phyloP scores from a whole-genome alignment of 768 basidiomycete genomes.

The Dioszegia crocea region DNA sequence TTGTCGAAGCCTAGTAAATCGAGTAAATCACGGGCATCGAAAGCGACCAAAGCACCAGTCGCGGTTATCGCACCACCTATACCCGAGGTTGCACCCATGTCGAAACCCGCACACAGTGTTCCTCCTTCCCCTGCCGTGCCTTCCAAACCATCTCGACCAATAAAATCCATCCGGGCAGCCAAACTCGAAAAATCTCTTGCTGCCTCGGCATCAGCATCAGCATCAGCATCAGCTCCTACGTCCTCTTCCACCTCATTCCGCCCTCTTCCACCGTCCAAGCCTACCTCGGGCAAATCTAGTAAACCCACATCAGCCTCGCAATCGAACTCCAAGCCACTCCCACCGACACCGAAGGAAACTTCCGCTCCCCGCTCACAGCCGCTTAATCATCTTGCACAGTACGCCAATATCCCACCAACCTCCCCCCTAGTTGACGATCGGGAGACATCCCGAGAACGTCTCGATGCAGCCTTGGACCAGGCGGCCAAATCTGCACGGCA shows the following conservation, averaged over 20 bases:
- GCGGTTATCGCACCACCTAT: neutral
- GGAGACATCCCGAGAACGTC: slow-evolving; percentile 13
- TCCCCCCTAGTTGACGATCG: slow-evolving; percentile 10
- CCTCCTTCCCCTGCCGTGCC: neutral
- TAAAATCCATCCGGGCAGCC: neutral
- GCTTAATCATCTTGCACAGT: slow-evolving; percentile 29
- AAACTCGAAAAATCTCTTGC: slow-evolving; percentile 3
- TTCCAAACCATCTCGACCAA: neutral
- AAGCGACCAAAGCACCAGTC: slow-evolving; percentile 12
- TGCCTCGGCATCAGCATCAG: neutral
- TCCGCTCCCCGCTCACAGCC: slow-evolving; percentile 4
- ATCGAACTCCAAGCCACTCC: neutral
- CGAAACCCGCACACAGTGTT: neutral
- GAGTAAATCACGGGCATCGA: neutral
- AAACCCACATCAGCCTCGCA: neutral
- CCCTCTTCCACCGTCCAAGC: neutral
- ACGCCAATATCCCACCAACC: slow-evolving; percentile 34
- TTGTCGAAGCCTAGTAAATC: neutral
- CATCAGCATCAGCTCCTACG: neutral
- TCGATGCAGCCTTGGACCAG: slow-evolving; percentile 20
- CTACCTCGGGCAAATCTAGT: neutral
- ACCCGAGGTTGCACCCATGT: neutral
- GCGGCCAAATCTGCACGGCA: slow-evolving; percentile 28
- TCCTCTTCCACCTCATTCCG: slow-evolving; percentile 1
- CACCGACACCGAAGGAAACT: neutral